Base-by-base conservation (phyloP, 345 rosid genomes). In the Dipteronia sinensis region DNA sequence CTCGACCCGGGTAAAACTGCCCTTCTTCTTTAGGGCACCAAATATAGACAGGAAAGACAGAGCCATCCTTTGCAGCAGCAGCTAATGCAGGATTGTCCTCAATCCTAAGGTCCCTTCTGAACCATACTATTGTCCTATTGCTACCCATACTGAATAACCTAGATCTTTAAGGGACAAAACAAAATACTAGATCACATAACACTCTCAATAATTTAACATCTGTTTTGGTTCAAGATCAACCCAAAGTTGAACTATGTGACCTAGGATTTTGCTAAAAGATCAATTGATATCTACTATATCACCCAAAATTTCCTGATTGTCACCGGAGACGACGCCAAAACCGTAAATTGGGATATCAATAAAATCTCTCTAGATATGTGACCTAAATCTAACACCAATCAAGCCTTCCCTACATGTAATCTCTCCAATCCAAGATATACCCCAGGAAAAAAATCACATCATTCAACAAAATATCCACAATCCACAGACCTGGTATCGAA, bases 1-100 rank as follows among this genome's bases (percentile, higher is more conserved):
- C 97, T 34, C 99, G 94, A 65, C 98, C 98, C 0, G 97, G 96
- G 81, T 88, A 92, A 85, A 93, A 95, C 55, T 93, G 95, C 38
- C 89, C 96, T 84, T 95, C 98, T 79, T 92, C 98, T 76, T 87
- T 82, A 65, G 99, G 99, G 74, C 98, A 93, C 98, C 99, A 95
- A 79, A 92, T 91, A 73, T 85, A 93, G 29, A 95, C 91, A 49
- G 97, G 98, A 68, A 89, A 88, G 13, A 95, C 89, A 29, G 82
- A 66, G 29, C 99, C 98, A 27, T 90, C 96, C 82, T 84, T 92
- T 16, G 94, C 94, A 65, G 98, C 97, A 0, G 92, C 91, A 42
- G 97, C 88, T 85, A 95, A 84, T n/a, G 99, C 98, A n/a, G 97
- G 99, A 78, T 95, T 93, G 84, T 93, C 99, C 79, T 95, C 99